These are phyloP conservation scores for Elsinoe fawcettii DNA, from an alignment of 2,329 filamentous ascomycete genomes.

Conservation along the genomic window DNA sequence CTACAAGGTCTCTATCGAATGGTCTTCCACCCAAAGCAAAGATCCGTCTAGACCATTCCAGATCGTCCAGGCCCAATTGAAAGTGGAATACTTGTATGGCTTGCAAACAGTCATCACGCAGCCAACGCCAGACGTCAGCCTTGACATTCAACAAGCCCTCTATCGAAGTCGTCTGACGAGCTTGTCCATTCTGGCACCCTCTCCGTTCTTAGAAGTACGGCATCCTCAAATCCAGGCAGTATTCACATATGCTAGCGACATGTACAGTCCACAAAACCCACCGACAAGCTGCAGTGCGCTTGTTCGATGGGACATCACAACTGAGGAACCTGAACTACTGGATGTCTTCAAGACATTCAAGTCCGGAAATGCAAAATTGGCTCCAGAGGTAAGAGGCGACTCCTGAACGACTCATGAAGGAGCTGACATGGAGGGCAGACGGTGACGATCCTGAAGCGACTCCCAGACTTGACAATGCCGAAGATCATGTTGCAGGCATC, in stretches of 20 bases:
- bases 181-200: background rate
- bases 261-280: conserved; percentile 31
- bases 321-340: conserved; percentile 32
- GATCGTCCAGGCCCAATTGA: conserved; percentile 12
- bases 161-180: conserved; percentile 4
- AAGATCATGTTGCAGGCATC: conserved; percentile 65
- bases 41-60: conserved; percentile 11
- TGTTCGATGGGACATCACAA: conserved; percentile 71
- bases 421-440: conserved; percentile 5
- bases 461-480: conserved; percentile 60
- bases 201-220: background rate
- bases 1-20: conserved; percentile 65
- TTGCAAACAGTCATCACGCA: conserved; percentile 23
- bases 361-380: conserved; percentile 16
- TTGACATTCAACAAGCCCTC: conserved; percentile 2
- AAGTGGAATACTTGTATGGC: conserved; percentile 25
- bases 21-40: conserved; percentile 49
- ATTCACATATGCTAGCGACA: conserved; percentile 54
- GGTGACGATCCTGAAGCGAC: conserved; percentile 49
- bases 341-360: conserved; percentile 32
- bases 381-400: conserved; percentile 19
- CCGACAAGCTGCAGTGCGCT: conserved; percentile 56
- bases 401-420: background rate
- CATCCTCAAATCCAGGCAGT: conserved; percentile 57
- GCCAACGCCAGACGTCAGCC: conserved; percentile 16